phyloP scores from a whole-genome alignment of 2,329 filamentous ascomycete genomes.

The Pyrenochaeta sp. region DNA sequence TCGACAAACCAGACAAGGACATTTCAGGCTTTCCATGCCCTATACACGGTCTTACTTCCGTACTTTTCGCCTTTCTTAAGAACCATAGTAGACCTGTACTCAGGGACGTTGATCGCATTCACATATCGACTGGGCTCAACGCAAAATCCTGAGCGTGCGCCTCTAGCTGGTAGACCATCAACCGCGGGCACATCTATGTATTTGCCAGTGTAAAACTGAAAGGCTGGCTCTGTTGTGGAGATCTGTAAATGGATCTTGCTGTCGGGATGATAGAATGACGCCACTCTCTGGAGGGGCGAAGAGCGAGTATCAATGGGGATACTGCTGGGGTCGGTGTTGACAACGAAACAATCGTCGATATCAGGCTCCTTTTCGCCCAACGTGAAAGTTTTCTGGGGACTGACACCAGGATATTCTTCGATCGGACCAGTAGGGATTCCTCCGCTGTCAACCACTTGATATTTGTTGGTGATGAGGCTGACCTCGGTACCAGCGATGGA shows the following conservation, averaged over 20 bases:
- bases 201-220: constrained; percentile 95
- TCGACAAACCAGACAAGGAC: neutral
- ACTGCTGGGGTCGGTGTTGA: constrained; percentile 68
- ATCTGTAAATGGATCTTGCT: constrained; percentile 85
- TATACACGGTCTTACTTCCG: constrained; percentile 83
- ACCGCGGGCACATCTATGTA: constrained; percentile 78
- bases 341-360: constrained; percentile 90
- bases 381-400: constrained; percentile 72
- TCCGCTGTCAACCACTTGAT: constrained; percentile 76
- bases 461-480: constrained; percentile 65
- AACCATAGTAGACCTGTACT: constrained; percentile 80
- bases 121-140: constrained; percentile 92
- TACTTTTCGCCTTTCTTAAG: constrained; percentile 87
- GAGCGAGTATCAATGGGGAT: constrained; percentile 62
- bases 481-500: constrained; percentile 71
- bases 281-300: constrained; percentile 70
- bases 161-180: constrained; percentile 68
- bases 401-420: constrained; percentile 69
- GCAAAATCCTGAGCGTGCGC: constrained; percentile 80
- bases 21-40: constrained; percentile 74
- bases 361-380: constrained; percentile 76
- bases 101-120: constrained; percentile 82
- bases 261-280: constrained; percentile 76
- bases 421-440: constrained; percentile 79
- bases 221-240: constrained; percentile 89